These are phyloP conservation scores for Bipolaris oryzae DNA, from an alignment of 2,329 filamentous ascomycete genomes.

Conservation along the genomic window DNA sequence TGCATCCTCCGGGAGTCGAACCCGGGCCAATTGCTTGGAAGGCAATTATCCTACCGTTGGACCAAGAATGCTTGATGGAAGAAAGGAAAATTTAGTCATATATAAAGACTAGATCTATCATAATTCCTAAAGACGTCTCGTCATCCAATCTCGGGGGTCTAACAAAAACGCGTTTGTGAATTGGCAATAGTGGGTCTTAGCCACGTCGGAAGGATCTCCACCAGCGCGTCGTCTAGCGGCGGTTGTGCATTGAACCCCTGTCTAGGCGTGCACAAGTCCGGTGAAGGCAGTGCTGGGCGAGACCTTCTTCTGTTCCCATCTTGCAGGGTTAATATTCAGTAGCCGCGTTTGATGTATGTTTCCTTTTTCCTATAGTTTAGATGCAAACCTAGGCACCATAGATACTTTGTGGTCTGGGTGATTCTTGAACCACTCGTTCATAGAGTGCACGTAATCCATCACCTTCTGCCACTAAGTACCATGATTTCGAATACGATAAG, in stretches of 20 bases:
- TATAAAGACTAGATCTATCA: background rate
- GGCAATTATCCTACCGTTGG: conserved; percentile 10
- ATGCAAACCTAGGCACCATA: no score
- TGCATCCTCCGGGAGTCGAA: conserved; percentile 9
- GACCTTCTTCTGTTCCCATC: no score
- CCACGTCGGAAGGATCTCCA: background rate
- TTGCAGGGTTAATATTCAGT: no score
- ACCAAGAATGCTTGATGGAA: conserved; percentile 10
- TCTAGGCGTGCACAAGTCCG: background rate
- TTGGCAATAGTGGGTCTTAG: background rate
- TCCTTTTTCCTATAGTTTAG: no score
- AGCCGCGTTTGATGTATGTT: background rate
- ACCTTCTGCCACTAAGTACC: no score
- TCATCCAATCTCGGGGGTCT: no score
- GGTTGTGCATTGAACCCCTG: background rate
- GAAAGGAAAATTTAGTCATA: background rate
- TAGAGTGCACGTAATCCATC: no score
- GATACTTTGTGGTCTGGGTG: no score
- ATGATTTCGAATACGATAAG: background rate
- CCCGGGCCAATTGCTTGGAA: conserved; percentile 9
- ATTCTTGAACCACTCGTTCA: no score
- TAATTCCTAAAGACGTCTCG: background rate
- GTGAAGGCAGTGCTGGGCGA: background rate
- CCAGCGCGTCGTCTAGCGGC: background rate
- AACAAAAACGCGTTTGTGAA: background rate